A percentile compares a stretch with the other conserved stretches of the same genome.
These are phyloP conservation scores for Chaetoscypha palmicola DNA, from an alignment of 2,329 filamentous ascomycete genomes.

Conservation along the genomic window DNA sequence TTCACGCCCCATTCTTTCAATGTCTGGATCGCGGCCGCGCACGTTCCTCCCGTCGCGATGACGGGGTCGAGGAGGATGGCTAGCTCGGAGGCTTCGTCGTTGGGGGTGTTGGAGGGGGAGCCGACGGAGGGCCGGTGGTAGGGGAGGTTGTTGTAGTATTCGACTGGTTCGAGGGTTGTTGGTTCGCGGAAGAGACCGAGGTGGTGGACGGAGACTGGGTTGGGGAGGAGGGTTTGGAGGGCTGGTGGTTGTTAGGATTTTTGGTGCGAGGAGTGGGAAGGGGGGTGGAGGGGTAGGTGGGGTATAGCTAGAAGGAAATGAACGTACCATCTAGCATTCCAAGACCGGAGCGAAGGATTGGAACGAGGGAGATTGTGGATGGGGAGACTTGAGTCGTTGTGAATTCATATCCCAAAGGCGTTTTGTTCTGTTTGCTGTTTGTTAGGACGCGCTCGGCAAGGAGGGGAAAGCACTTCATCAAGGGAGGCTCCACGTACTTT, in stretches of 20 bases:
- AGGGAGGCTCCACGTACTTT: constrained; percentile 44
- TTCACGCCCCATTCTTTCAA: constrained; percentile 88
- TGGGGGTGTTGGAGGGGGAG: constrained; percentile 35
- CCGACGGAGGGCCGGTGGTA: constrained; percentile 50
- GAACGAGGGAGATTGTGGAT: constrained; percentile 71
- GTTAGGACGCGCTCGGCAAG: too few species aligned
- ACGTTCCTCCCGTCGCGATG: constrained; percentile 88
- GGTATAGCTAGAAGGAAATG: neutral
- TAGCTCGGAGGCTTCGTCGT: constrained; percentile 43
- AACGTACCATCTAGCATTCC: constrained; percentile 76
- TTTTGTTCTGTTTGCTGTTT: constrained; percentile 52
- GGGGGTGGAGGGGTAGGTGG: neutral
- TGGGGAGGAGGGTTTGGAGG: constrained; percentile 74
- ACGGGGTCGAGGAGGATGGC: constrained; percentile 87
- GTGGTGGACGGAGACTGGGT: constrained; percentile 78
- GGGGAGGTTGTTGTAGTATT: constrained; percentile 97
- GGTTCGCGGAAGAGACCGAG: constrained; percentile 92
- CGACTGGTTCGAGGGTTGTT: constrained; percentile 77
- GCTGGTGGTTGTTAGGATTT: constrained; percentile 41
- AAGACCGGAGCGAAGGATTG: constrained; percentile 85
- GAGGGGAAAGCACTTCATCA: too few species aligned
- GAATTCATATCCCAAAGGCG: constrained; percentile 73
- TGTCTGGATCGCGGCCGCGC: constrained; percentile 81
- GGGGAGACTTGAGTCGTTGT: constrained; percentile 51
- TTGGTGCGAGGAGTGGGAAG: neutral